Evolutionary conservation across 352 stramenopile species (phyloP).

Genomic region (Phytophthora constricta): DNA sequence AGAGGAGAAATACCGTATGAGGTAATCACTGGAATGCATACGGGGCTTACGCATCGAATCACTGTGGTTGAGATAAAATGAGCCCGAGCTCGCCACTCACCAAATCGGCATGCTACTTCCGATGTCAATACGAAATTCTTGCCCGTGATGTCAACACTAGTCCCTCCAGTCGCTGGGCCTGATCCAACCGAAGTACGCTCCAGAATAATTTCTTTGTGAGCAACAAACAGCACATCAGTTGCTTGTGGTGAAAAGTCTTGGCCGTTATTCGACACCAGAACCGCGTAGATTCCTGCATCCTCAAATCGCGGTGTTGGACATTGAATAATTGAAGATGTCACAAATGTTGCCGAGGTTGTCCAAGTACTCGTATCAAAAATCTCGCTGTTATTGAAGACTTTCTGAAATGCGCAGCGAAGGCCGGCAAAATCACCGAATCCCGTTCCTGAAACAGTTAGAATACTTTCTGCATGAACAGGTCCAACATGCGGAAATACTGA

Average conservation of each 20-base stretch:
- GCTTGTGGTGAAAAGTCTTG: slow-evolving; percentile 27
- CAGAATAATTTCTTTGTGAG: slow-evolving; percentile 28
- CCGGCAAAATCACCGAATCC: slow-evolving; percentile 27
- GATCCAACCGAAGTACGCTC: slow-evolving; percentile 17
- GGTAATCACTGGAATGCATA: slow-evolving; percentile 27
- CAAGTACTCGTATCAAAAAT: not conserved
- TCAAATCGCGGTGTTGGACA: slow-evolving; percentile 27
- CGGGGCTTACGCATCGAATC: slow-evolving; percentile 44
- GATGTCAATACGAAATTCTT: slow-evolving; percentile 26
- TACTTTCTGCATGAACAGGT: slow-evolving; percentile 14
- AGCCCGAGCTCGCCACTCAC: slow-evolving; percentile 12
- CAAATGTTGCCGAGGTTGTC: slow-evolving; percentile 22
- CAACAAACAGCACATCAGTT: not conserved
- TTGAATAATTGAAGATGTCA: slow-evolving; percentile 37
- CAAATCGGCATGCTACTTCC: slow-evolving; percentile 42
- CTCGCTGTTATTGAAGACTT: not conserved
- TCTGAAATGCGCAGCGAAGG: slow-evolving; percentile 29
- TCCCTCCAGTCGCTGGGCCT: slow-evolving; percentile 40
- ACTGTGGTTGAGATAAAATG: slow-evolving; percentile 25
- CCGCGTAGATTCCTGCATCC: slow-evolving; percentile 13
- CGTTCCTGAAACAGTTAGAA: slow-evolving; percentile 32
- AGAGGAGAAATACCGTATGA: slow-evolving; percentile 15
- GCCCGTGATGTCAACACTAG: slow-evolving; percentile 34
- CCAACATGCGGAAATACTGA: slow-evolving; percentile 29
- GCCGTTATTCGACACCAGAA: slow-evolving; percentile 45